Conservation (phyloP, 768 basidiomycete species). For the Lactarius vividus region DNA sequence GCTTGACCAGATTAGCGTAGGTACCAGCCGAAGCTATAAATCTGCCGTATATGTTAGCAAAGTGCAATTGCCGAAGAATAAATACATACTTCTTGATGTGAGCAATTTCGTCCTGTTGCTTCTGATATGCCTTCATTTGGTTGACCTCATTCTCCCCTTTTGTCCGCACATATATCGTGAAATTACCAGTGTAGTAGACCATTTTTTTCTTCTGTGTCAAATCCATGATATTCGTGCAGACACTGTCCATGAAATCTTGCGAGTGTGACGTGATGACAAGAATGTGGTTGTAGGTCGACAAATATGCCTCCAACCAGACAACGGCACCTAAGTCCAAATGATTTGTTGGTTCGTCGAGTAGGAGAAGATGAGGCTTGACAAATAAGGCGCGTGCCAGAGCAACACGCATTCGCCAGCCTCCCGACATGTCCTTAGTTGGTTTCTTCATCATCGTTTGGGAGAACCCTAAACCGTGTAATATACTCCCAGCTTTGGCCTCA, state of each 20-base stretch:
- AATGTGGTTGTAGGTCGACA: slow-evolving; percentile 98
- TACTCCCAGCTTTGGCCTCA: slow-evolving; percentile 92
- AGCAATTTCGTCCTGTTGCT: slow-evolving; percentile 97
- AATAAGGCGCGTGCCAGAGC: slow-evolving; percentile 94
- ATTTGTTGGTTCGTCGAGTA: slow-evolving; percentile 92
- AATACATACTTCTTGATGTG: slow-evolving; percentile 91
- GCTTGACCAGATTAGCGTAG: slow-evolving; percentile 97
- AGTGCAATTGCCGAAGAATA: neutral
- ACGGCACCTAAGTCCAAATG: slow-evolving; percentile 97
- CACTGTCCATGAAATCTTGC: slow-evolving; percentile 98
- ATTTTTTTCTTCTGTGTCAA: slow-evolving; percentile 89
- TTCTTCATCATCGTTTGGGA: slow-evolving; percentile 87
- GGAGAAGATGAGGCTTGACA: slow-evolving; percentile 90
- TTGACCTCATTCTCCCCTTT: slow-evolving; percentile 98
- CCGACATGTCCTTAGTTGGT: slow-evolving; percentile 98
- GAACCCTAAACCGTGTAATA: slow-evolving; percentile 98
- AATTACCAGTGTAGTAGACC: slow-evolving; percentile 94
- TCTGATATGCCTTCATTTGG: slow-evolving; percentile 98
- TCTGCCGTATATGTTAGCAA: slow-evolving; percentile 37
- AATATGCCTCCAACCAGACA: slow-evolving; percentile 98
- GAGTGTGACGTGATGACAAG: slow-evolving; percentile 97
- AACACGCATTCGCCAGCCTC: slow-evolving; percentile 99
- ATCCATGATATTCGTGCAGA: slow-evolving; percentile 99
- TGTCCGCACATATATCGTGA: slow-evolving; percentile 95
- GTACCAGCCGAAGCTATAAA: slow-evolving; percentile 99